Evolutionary conservation across 805 yeast species (phyloP).

Genomic region (Hermanozyma aechmeae): DNA sequence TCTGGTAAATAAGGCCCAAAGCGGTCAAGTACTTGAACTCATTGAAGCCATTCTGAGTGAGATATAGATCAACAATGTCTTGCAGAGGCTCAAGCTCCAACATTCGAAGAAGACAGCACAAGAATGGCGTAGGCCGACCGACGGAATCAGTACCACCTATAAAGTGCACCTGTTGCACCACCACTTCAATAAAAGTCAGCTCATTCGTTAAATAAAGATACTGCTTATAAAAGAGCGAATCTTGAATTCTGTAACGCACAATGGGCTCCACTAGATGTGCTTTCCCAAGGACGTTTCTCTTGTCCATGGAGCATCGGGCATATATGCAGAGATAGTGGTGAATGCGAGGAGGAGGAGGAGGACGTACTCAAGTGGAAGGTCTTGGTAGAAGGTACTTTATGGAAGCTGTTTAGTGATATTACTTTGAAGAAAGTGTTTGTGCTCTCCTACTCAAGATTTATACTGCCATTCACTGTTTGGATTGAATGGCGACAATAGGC

Average conservation of each 20-base stretch:
- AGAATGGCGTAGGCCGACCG: slow-evolving; percentile 59
- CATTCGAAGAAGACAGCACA: slow-evolving; percentile 69
- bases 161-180: slow-evolving; percentile 25
- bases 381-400: slow-evolving; percentile 1
- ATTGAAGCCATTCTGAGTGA: slow-evolving; percentile 43
- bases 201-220: slow-evolving; percentile 31
- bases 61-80: slow-evolving; percentile 45
- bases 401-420: too few species aligned
- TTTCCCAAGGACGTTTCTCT: slow-evolving; percentile 13
- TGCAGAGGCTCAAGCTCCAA: slow-evolving; percentile 64
- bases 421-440: neutral
- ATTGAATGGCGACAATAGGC: too few species aligned
- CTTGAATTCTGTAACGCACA: slow-evolving; percentile 32
- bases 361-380: neutral
- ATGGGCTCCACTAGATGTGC: slow-evolving; percentile 33
- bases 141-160: slow-evolving; percentile 52
- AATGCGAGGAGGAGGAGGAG: neutral
- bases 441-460: neutral
- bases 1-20: slow-evolving; percentile 54
- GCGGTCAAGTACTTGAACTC: slow-evolving; percentile 71
- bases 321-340: neutral
- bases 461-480: too few species aligned
- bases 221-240: slow-evolving; percentile 34
- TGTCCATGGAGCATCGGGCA: slow-evolving; percentile 7
- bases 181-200: slow-evolving; percentile 26